Evolutionary conservation across 345 rosid genomes (phyloP).

Genomic region (Gossypium stocksii): DNA sequence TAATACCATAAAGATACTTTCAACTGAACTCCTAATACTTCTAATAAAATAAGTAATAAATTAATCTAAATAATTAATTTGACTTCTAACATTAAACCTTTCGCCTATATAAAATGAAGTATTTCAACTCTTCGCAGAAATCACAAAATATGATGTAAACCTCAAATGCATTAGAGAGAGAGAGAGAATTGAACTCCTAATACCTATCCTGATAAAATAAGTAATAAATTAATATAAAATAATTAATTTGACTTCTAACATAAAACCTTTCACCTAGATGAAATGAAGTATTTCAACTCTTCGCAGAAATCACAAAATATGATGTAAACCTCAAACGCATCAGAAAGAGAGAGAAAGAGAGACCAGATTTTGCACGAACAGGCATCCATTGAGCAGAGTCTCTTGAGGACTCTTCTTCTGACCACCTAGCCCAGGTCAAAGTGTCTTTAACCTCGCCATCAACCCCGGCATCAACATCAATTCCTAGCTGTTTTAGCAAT

Average conservation of each 20-base stretch:
- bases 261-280: neutral
- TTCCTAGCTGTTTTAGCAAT: conserved; percentile 76
- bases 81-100: neutral
- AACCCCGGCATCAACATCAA: conserved; percentile 59
- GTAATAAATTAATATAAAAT: no score
- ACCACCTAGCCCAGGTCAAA: conserved; percentile 89
- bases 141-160: neutral
- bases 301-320: neutral
- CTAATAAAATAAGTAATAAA: no score
- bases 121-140: neutral
- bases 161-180: neutral
- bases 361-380: conserved; percentile 51
- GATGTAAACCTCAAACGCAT: neutral
- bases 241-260: neutral
- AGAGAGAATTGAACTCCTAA: neutral
- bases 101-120: neutral
- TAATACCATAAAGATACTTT: no score
- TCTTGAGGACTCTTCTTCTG: conserved; percentile 70
- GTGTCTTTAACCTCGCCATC: conserved; percentile 63
- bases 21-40: no score
- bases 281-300: neutral
- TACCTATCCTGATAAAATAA: no score
- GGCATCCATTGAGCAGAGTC: conserved; percentile 90
- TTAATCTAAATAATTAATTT: no score
- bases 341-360: conserved; percentile 17